phyloP scores from a whole-genome alignment of 2,329 filamentous ascomycete species.

The Cladosporium colombiae region DNA sequence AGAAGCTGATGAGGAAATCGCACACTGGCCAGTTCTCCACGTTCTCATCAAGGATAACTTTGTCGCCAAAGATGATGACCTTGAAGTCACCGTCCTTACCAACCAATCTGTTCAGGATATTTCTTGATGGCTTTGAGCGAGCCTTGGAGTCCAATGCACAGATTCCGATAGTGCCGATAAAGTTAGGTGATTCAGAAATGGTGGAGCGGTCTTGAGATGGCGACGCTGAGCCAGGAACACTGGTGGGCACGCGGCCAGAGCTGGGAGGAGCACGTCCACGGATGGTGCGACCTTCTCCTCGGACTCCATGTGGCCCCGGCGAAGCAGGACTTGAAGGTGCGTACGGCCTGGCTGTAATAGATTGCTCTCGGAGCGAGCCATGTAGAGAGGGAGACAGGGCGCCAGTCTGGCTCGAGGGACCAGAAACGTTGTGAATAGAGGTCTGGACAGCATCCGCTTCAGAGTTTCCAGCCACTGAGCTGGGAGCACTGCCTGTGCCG shows the following conservation, averaged over 20 bases:
- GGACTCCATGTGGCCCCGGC: constrained; percentile 24
- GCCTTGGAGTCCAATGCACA: constrained; percentile 96
- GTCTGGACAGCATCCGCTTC: constrained; percentile 48
- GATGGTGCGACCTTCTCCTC: constrained; percentile 30
- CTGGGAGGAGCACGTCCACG: constrained; percentile 51
- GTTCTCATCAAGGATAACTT: constrained; percentile 95
- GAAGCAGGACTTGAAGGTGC: constrained; percentile 62
- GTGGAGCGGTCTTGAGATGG: constrained; percentile 68
- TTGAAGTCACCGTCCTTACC: constrained; percentile 92
- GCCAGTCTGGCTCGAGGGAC: constrained; percentile 47
- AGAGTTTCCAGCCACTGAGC: constrained; percentile 47
- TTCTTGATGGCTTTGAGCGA: constrained; percentile 92
- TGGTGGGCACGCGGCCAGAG: constrained; percentile 78
- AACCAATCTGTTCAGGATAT: constrained; percentile 90
- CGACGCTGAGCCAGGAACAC: constrained; percentile 79
- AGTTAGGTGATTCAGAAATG: constrained; percentile 58
- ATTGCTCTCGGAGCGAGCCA: constrained; percentile 20
- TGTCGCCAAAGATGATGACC: constrained; percentile 96
- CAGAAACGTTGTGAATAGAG: constrained; percentile 46
- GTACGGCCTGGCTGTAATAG: background rate
- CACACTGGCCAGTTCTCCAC: constrained; percentile 96
- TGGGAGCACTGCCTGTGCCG: constrained; percentile 46
- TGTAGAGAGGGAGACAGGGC: constrained; percentile 42
- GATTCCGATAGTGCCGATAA: constrained; percentile 75
- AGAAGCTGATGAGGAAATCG: constrained; percentile 97